Base-by-base conservation (phyloP, 2,329 filamentous ascomycete genomes). In the Incumbomyces lentus region DNA sequence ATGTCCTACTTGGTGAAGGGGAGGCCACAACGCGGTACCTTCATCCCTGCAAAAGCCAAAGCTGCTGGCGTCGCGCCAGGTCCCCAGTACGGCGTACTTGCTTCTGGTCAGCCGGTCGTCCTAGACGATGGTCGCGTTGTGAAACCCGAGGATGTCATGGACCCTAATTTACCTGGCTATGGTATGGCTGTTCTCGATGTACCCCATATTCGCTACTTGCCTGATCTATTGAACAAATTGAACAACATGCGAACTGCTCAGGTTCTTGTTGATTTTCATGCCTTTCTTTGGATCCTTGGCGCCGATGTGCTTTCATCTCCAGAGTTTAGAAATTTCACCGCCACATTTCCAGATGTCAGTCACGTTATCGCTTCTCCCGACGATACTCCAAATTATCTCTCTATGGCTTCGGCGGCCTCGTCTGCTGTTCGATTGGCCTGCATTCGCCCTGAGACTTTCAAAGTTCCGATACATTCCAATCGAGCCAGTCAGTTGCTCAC, bases 1-100 rank as follows among this genome's bases (percentile, higher is more conserved):
- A 70, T 95, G 55, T 94, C 84, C 48, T 98, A 98, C 64, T 82
- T 98, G 48, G 75, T 94, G 60, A 85, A 86, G 55, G 79, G 78
- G 45, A 79, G 87, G 52, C 72, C 81, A 32, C 75, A 83, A 45
- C 78, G 92, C 45, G 92, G 92, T 44, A 90, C 83, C 58, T 95
- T 98, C 59, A 73, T 86, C 50, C 68, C 77, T 0, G 61, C 74
- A 40, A 77, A 72, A 48, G 90, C 88, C 0, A 72, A 68, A 50
- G 70, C 68, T 22, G 67, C 88, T 2, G 82, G 82, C 1, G 75
- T 96, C 1, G 65, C 67, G 16, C 73, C 69, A 44, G 80, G 78
- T 1, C 61, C 55, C 0, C 68, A 81, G 40, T 93, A 74, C 62
- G 70, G 70, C 31, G 57, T 62, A 11, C 70, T 98, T 36, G 72